Percentiles rank a stretch among this genome's conserved stretches.
phyloP scores from a whole-genome alignment of 371 early-diverging fungal species.

The Lichtheimia corymbifera region DNA sequence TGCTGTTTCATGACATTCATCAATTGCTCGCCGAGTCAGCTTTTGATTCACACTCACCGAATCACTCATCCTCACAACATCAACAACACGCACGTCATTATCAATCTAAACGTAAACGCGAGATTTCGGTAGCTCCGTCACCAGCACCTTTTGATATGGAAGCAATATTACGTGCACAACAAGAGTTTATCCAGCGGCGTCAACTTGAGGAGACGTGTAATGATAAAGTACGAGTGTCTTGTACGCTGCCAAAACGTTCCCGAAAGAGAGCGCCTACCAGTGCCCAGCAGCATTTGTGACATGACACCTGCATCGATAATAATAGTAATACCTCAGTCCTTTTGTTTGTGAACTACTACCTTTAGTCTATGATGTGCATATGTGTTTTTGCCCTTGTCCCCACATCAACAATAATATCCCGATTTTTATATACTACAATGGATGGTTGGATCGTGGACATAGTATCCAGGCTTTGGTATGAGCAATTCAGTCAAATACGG shows the following conservation, averaged over 20 bases:
- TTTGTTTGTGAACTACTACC: not conserved
- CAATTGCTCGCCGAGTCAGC: slow-evolving; percentile 3
- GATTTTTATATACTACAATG: no score
- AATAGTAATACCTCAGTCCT: not conserved
- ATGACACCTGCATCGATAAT: no score
- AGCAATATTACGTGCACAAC: slow-evolving; percentile 10
- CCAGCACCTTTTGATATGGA: slow-evolving; percentile 13
- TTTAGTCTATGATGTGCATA: not conserved
- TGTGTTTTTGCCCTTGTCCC: no score
- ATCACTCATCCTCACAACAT: slow-evolving; percentile 4
- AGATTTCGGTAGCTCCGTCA: not conserved
- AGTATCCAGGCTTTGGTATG: no score
- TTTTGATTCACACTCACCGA: not conserved
- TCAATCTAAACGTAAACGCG: not conserved
- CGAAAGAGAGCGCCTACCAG: not conserved
- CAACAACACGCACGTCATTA: not conserved
- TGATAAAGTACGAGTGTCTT: not conserved
- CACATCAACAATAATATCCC: no score
- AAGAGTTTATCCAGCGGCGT: slow-evolving; percentile 6
- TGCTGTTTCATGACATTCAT: slow-evolving; percentile 6
- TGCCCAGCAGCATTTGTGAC: no score
- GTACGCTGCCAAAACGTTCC: not conserved
- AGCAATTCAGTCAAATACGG: no score
- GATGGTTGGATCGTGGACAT: no score
- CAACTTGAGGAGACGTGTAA: slow-evolving; percentile 5